Percentiles rank a stretch among this genome's conserved stretches.
Conservation (phyloP, 257 asterid genomes). For the Solanum paucissectum region DNA sequence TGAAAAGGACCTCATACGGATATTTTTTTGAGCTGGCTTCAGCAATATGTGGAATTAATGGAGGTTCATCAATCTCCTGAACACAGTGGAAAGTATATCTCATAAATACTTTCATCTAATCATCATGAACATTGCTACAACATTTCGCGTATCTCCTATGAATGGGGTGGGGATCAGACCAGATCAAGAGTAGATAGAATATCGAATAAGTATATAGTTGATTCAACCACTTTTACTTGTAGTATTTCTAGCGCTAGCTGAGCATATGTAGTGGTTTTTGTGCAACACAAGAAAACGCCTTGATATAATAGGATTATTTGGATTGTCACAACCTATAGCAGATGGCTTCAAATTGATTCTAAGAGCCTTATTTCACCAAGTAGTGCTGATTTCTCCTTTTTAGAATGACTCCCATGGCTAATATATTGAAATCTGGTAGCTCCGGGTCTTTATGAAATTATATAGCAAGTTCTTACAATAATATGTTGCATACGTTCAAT, state of each 20-base stretch:
- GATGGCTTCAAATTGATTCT: background rate
- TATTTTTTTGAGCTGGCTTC: constrained; percentile 94
- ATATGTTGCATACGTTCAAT: background rate
- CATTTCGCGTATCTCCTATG: background rate
- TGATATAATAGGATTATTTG: background rate
- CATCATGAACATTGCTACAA: background rate
- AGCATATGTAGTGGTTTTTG: background rate
- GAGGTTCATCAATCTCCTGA: constrained; percentile 98
- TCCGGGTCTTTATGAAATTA: background rate
- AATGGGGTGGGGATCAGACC: background rate
- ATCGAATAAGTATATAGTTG: background rate
- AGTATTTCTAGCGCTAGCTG: background rate
- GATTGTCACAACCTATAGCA: background rate
- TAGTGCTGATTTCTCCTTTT: background rate
- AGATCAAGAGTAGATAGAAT: background rate
- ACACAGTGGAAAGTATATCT: background rate
- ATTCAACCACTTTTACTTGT: background rate
- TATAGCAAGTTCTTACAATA: background rate
- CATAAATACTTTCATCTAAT: background rate
- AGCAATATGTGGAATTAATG: constrained; percentile 96
- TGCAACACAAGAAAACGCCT: background rate
- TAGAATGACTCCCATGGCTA: background rate
- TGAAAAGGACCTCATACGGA: constrained; percentile 99
- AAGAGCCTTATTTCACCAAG: background rate
- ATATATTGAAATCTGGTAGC: background rate